Evolutionary conservation across 768 basidiomycete species (phyloP).

Genomic region (Russula emetica): DNA sequence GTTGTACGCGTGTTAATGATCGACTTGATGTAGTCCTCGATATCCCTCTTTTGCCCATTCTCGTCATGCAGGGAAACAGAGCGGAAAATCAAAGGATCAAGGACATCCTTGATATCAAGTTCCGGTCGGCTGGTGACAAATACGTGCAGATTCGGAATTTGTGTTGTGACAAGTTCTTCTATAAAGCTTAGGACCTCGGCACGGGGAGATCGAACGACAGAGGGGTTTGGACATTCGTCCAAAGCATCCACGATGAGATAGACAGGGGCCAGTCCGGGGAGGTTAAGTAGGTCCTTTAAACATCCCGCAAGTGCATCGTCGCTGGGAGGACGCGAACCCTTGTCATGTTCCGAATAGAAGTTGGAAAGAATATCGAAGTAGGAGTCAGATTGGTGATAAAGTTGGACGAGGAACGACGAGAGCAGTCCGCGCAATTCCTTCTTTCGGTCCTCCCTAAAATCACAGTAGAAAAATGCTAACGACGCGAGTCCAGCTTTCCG

Average conservation of each 20-base stretch:
- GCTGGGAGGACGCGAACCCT: background rate
- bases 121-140: background rate
- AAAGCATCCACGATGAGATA: background rate
- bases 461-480: background rate
- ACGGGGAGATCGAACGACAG: background rate
- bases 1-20: background rate
- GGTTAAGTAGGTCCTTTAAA: background rate
- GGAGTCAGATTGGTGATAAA: background rate
- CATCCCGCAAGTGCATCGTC: background rate
- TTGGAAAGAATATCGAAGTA: background rate
- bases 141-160: background rate
- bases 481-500: background rate
- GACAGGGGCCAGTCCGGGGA: background rate
- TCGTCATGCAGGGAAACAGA: background rate
- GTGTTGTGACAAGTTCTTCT: background rate
- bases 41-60: background rate
- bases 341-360: background rate
- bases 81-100: background rate
- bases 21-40: background rate
- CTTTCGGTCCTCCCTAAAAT: background rate
- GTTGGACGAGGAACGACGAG: background rate
- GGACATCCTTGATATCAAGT: background rate
- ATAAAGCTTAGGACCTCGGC: background rate
- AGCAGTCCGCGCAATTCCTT: background rate
- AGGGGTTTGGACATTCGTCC: background rate